Base-by-base conservation (phyloP, 116 monocot species). In the Dioscorea cayenensis region DNA sequence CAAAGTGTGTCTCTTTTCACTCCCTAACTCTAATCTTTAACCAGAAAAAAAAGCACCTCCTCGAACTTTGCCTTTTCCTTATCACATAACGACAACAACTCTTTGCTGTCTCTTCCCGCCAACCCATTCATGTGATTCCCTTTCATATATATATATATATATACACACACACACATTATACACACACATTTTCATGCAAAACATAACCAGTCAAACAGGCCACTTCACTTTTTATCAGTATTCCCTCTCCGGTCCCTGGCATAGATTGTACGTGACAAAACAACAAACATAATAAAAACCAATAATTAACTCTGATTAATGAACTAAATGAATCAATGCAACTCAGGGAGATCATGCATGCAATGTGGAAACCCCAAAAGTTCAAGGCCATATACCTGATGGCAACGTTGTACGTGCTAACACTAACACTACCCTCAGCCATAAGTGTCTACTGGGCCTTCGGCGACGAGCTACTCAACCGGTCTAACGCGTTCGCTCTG, bases 341-440 rank as follows among this genome's bases (percentile, higher is more conserved):
- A 9, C 22, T 23, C 83, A 92, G 92, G 61, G 93, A 93, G 73
- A 93, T 93, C 63, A 94, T 94, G 94, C 94, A 94, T 49, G 90
- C 93, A 18, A 93, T 94, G 90, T 94, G 94, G 88, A 90, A 89
- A 65, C 90, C 90, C 0, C 90, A 94, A 64, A 87, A 86, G 75
- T 94, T 94, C 86, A 94, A 94, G 80, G 77, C 86, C 20, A 90
- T 94, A 63, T 94, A 94, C 77, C 72, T 94, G 14, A 50, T 94
- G 27, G 90, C 90, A 16, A 94, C 91, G 12, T 21, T 71, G 49
- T 94, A 94, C 66, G 94, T 94, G 51, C 75, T 90, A 64, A 94
- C 94, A 19, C 88, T 94, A 11, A 94, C 94, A 7, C 75, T 94
- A 20, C 94, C 94, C 21, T 94, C 94, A 58, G 94, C 94, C 19